Conservation (phyloP, 2,329 filamentous ascomycete genomes). For the Diplodia sapinea region DNA sequence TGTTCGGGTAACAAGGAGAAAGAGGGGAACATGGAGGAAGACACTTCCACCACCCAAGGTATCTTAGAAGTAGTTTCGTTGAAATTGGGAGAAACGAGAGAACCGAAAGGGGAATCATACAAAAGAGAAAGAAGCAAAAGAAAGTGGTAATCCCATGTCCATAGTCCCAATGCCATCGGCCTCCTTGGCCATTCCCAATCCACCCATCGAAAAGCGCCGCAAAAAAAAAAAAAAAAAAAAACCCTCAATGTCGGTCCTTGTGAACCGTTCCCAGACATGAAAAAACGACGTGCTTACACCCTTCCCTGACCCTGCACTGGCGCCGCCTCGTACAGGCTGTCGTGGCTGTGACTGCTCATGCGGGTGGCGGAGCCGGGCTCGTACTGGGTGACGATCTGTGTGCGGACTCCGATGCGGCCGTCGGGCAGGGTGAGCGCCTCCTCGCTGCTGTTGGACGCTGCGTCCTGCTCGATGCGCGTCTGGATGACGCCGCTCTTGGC, state of each 20-base stretch:
- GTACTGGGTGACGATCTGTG: constrained; percentile 29
- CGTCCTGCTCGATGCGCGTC: constrained; percentile 31
- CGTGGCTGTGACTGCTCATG: constrained; percentile 19
- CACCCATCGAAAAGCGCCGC: not conserved
- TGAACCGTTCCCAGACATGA: not conserved
- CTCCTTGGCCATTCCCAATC: not conserved
- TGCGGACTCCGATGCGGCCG: constrained; percentile 30
- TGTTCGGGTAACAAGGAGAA: not conserved
- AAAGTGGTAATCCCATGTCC: not conserved
- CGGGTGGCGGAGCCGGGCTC: constrained; percentile 10
- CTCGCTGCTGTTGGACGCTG: constrained; percentile 28
- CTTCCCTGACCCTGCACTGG: constrained; percentile 6
- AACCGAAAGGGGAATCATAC: not conserved
- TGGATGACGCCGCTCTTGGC: constrained; percentile 11
- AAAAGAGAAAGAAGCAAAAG: not conserved
- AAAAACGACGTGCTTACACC: not conserved
- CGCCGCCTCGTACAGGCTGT: constrained; percentile 22
- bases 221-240: constrained; percentile 3
- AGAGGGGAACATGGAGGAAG: not conserved
- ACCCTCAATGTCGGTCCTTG: not conserved
- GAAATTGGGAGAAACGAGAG: not conserved
- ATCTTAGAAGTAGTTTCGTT: not conserved
- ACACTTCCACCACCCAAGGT: not conserved
- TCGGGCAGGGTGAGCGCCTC: constrained; percentile 29
- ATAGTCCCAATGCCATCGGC: not conserved